These are phyloP conservation scores for Backusella sp. DNA, from an alignment of 192 early-diverging fungal genomes.

Conservation along the genomic window DNA sequence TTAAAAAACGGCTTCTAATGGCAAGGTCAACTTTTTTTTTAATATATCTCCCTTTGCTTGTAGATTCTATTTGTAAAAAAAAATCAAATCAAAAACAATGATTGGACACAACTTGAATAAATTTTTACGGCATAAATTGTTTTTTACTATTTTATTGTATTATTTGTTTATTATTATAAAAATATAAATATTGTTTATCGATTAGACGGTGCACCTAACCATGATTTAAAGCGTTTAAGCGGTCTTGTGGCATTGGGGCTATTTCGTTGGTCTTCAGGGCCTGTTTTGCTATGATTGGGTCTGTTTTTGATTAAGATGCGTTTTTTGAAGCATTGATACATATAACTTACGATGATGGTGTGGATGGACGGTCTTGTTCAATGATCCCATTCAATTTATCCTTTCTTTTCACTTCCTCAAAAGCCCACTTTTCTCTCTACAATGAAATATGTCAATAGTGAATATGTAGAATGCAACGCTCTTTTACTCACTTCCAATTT, in stretches of 20 bases:
- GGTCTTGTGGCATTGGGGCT: neutral
- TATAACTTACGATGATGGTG: neutral
- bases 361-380: neutral
- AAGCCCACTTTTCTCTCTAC: constrained; percentile 29
- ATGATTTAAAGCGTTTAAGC: constrained; percentile 8
- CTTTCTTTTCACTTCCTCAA: constrained; percentile 27
- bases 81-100: neutral
- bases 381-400: neutral
- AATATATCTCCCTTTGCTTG: neutral
- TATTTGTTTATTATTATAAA: neutral
- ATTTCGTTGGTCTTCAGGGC: neutral
- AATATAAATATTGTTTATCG: neutral
- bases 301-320: neutral
- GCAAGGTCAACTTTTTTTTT: neutral
- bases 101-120: constrained; percentile 6
- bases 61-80: neutral
- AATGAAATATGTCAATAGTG: too few species aligned
- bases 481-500: constrained; percentile 29
- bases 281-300: neutral
- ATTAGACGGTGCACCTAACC: constrained; percentile 19
- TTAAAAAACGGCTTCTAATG: constrained; percentile 63
- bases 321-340: neutral
- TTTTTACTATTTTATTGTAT: neutral
- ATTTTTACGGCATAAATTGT: neutral
- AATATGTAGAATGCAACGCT: too few species aligned